Base-by-base conservation (phyloP, 495 filamentous ascomycete species). In the Aspergillus cristatus region DNA sequence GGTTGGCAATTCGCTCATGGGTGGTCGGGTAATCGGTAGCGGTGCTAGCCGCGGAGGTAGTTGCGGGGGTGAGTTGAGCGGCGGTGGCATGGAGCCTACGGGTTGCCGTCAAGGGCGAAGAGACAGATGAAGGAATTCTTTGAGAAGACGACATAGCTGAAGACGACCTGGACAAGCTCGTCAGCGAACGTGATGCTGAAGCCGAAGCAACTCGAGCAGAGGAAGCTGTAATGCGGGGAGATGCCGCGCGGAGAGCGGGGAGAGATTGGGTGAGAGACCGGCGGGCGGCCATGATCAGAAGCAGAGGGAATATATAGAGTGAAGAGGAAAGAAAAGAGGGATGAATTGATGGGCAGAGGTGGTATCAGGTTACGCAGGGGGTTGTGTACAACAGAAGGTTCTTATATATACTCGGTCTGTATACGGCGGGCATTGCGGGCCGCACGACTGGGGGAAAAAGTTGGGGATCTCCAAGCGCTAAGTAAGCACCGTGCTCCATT, bases 11-110 rank as follows among this genome's bases (percentile, higher is more conserved):
- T 55, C 73, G 79, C 37, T 86, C 75, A 66, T 99, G 93, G 41
- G 69, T 78, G n/a, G 74, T 85, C 12, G 85, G 85, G 59, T 85
- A 96, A 50, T 69, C 72, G 22, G 76, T 75, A 3, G 82, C 75
- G 20, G 78, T 78, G 26, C 70, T 73, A 36, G 74, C 69, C 42
- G 65, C 67, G 34, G 70, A 63, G 15, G 72, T 66, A 13, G 74
- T 70, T 40, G 78, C 60, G 18, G 74, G 60, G 40, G 44, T 61
- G 11, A 81, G 63, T 32, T 79, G 74, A 42, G 70, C 68, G 13
- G 78, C 72, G 16, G 78, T 79, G 38, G 74, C 74, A 44, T 83
- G 75, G 48, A 84, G 57, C 28, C 54, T 48, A 13, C 61, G 59
- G 6, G 47, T 45, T 8, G 60, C 54, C 24, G 55, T 51, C 18